Evolutionary conservation across 192 early-diverging fungal species (phyloP), one percentile per base, ranked within the genome.

Genomic region (Bifiguratus adelaidae): DNA sequence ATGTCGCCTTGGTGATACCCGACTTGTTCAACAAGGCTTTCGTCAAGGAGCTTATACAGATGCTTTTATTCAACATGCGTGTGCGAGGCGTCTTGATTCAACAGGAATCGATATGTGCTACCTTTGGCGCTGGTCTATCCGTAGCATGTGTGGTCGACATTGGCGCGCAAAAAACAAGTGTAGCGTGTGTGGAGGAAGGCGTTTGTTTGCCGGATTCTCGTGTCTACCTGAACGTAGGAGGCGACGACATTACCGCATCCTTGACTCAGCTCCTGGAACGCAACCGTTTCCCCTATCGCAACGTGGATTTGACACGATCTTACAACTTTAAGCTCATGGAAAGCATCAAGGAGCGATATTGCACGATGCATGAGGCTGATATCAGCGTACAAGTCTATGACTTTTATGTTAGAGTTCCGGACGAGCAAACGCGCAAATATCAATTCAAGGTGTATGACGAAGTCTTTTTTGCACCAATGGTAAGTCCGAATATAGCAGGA

Each of bases 371-470:
- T 41, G 82, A 88, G 40, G 77, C 78, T 0, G 83, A 92, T 50
- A 68, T 95, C n/a, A 84, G 77, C 30, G 80, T 91, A 7, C 83
- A 88, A 30, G 67, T 91, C 11, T 83, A 79, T 56, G 77, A 77
- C 44, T 90, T 92, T 46, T 89, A 80, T 61, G 83, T 89, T 2
- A 70, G 91, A 32, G 63, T 57, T n/a, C 89, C 89, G 0, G 55
- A 83, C 28, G 55, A 71, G 9, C 67, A 70, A 5, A 91, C 91
- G 0, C 60, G 57, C 22, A 83, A 86, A 44, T 86, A 81, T 57
- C 78, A 74, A 44, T 72, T 89, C 58, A 95, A 95, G 52, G 80
- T 87, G 1, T 95, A 90, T 34, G 88, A 90, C 47, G 91, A 92
- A 52, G 78, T 75, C 12, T 78, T 84, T 42, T 55, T 84, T 15